Base-by-base conservation (phyloP, 768 basidiomycete species). In the Kondoa subrosea region DNA sequence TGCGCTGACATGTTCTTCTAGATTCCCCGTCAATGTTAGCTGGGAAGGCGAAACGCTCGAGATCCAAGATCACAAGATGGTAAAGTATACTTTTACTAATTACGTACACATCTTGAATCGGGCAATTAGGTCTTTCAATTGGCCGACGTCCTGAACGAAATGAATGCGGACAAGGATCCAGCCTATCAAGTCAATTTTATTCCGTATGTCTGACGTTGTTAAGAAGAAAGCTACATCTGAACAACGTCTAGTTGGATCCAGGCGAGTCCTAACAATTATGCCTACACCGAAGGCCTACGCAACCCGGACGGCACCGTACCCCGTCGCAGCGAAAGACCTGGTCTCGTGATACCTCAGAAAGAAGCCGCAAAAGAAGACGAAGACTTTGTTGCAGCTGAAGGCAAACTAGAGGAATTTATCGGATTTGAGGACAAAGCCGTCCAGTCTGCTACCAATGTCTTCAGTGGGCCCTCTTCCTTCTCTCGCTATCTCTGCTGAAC, bases 221-320 rank as follows among this genome's bases (percentile, higher is more conserved):
- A n/a, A n/a, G n/a, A n/a, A n/a, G n/a, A n/a, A n/a, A n/a, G n/a
- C n/a, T n/a, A n/a, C n/a, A n/a, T n/a, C n/a, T n/a, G n/a, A n/a
- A n/a, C n/a, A n/a, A n/a, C n/a, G n/a, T n/a, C n/a, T n/a, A 65
- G 65, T 17, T 72, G 72, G 72, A 71, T 72, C 64, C 69, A 72
- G 50, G 59, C 26, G 63, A 72, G 68, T 61, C 68, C 40, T 34
- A 71, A 67, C 34, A 71, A 61, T 21, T 72, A 71, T 66, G 61
- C 67, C 29, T 68, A 70, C 66, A 25, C 33, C 8, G 64, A 58
- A 56, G 72, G 72, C 31, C 34, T 72, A 21, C 72, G 72, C 16
- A 72, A 72, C 66, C 34, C 69, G 21, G 72, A 72, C 32, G 72
- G 72, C 21, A 72, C 72, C 27, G 63, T 61, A n/a, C 72, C 72